phyloP scores from a whole-genome alignment of 345 rosid genomes.

The Salix udensis region DNA sequence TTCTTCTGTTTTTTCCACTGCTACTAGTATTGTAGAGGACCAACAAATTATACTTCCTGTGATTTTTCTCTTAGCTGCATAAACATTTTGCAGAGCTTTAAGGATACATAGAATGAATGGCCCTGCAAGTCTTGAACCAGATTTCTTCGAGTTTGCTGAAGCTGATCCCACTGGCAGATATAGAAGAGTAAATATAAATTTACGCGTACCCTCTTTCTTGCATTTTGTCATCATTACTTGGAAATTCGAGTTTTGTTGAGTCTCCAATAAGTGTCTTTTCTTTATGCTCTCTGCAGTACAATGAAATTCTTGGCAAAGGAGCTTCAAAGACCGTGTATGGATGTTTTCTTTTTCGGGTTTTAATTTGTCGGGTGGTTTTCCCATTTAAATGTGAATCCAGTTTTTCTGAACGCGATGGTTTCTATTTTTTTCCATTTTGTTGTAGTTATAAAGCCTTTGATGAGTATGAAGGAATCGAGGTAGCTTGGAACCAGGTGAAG shows the following conservation, averaged over 20 bases:
- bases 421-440: neutral
- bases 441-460: constrained; percentile 89
- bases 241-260: neutral
- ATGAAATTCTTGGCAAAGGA: constrained; percentile 27
- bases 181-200: constrained; percentile 11
- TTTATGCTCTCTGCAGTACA: constrained; percentile 18
- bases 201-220: neutral
- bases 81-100: neutral
- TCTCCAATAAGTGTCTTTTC: neutral
- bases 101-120: constrained; percentile 27
- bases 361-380: neutral
- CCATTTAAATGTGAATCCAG: neutral
- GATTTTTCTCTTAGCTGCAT: neutral
- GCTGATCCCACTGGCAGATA: constrained; percentile 32
- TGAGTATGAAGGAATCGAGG: constrained; percentile 93
- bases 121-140: constrained; percentile 27
- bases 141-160: constrained; percentile 32
- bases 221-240: constrained; percentile 1
- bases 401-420: constrained; percentile 1
- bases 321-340: constrained; percentile 28
- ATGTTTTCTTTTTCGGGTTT: neutral
- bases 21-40: neutral
- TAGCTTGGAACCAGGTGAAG: constrained; percentile 99
- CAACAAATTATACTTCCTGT: neutral
- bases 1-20: neutral